phyloP scores from a whole-genome alignment of 1,284 basidiomycete species.

The Melanopsichium pennsylvanicum region DNA sequence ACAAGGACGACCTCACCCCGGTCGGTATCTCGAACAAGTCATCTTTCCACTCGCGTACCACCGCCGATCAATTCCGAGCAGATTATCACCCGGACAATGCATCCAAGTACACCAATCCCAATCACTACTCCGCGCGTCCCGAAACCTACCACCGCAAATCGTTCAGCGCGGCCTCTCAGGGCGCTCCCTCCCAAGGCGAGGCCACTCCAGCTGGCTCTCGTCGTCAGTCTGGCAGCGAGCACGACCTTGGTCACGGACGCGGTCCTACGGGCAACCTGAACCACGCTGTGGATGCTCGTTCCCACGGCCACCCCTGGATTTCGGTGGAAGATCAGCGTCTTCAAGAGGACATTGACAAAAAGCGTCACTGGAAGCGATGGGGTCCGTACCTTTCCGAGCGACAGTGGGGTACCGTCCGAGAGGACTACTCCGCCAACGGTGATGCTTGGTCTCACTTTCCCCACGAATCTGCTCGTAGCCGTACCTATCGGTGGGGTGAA shows the following conservation, averaged over 20 bases:
- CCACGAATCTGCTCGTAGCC: conserved; percentile 90
- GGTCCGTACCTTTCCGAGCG: conserved; percentile 95
- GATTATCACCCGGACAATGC: conserved; percentile 51
- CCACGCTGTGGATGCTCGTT: conserved; percentile 36
- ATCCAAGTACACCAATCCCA: conserved; percentile 53
- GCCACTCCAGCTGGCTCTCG: conserved; percentile 30
- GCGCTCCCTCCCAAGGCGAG: conserved; percentile 27
- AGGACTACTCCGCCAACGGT: conserved; percentile 95
- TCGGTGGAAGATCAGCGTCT: conserved; percentile 66
- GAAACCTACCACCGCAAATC: conserved; percentile 57
- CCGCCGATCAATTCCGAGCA: conserved; percentile 31
- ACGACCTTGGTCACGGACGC: conserved; percentile 43
- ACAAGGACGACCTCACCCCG: conserved; percentile 28
- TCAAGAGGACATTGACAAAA: conserved; percentile 74
- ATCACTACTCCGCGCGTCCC: conserved; percentile 57
- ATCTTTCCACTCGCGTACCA: conserved; percentile 57
- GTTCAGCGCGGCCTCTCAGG: conserved; percentile 21
- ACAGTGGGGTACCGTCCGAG: conserved; percentile 97
- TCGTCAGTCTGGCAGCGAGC: conserved; percentile 28
- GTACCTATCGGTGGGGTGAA: conserved; percentile 97
- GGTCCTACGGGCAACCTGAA: conserved; percentile 45
- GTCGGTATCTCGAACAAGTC: conserved; percentile 24
- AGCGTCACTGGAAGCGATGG: conserved; percentile 95
- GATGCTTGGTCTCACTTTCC: conserved; percentile 98
- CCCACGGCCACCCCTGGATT: conserved; percentile 43